Evolutionary conservation across 2,329 filamentous ascomycete species (phyloP), one percentile per base, ranked within the genome.

Genomic region (Bipolaris sorokiniana): DNA sequence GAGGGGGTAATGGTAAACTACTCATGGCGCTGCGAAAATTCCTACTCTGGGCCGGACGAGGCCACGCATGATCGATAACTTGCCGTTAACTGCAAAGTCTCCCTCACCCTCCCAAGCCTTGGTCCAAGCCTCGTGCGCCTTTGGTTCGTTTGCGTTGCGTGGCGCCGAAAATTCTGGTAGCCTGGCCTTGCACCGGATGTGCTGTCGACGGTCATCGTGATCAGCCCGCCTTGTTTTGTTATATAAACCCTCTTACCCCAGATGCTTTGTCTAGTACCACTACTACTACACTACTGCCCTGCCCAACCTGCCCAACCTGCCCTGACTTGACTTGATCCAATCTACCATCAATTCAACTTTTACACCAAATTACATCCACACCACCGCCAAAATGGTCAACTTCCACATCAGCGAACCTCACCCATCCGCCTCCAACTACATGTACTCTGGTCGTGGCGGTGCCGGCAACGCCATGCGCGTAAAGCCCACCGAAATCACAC

Each of bases 391-490:
- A 64, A 77, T 76, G 74, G 64, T 70, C 54, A 68, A 68, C 72
- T 86, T 84, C 79, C 80, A 79, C 68, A 81, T 88, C 71, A 80
- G 83, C 73, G 85, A 88, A 71, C 85, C 86, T 61, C 85, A 88
- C 76, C 86, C 85, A 18, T 83, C 84, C 51, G 79, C 85, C 66
- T 76, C 79, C 54, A 75, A 74, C 64, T 81, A 82, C 70, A 79
- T 82, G 69, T 74, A 84, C 63, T 76, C 80, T 55, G 84, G 84
- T 64, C 81, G 83, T 46, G 85, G 86, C 63, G 84, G 85, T 49
- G 83, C 83, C 20, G 85, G 84, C 69, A 88, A 87, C 71, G 77
- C 82, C 66, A 80, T 81, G 65, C 82, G 83, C 57, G 74, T 85
- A 69, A 81, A 81, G 69, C 78, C 83, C 49, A 80, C 83, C 54